phyloP scores from a whole-genome alignment of 345 rosid genomes.

The Rhodamnia rubescens region DNA sequence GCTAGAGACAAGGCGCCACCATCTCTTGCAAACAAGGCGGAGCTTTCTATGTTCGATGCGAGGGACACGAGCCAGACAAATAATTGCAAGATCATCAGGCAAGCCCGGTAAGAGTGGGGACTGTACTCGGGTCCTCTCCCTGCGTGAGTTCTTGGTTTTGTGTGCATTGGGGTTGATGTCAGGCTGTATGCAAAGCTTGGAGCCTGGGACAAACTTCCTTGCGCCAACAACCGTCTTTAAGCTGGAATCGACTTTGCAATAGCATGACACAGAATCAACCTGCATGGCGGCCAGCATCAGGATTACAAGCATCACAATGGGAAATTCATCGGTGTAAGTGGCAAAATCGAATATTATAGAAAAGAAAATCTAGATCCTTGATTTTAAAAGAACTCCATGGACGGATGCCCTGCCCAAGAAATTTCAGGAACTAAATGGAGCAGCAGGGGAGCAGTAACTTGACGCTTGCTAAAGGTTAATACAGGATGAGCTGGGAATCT shows the following conservation, averaged over 20 bases:
- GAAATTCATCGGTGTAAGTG: neutral
- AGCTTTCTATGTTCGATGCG: constrained; percentile 81
- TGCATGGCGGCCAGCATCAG: constrained; percentile 13
- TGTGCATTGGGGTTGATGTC: constrained; percentile 94
- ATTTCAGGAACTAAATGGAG: neutral
- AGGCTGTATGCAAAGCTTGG: constrained; percentile 90
- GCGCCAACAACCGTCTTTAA: constrained; percentile 88
- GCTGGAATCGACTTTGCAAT: constrained; percentile 89
- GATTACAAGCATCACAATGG: neutral
- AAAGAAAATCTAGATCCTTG: neutral
- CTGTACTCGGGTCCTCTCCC: constrained; percentile 73
- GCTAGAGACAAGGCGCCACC: constrained; percentile 68
- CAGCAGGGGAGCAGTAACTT: neutral
- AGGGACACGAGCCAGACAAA: constrained; percentile 89
- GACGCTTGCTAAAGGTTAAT: neutral
- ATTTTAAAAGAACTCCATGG: neutral
- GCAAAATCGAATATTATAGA: neutral
- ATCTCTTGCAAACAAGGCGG: constrained; percentile 76
- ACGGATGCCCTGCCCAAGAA: neutral
- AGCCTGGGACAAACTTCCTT: constrained; percentile 89
- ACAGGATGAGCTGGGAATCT: neutral
- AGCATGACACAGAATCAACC: constrained; percentile 97
- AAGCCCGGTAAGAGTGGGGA: constrained; percentile 88
- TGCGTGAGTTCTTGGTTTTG: constrained; percentile 48
- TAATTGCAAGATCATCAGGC: constrained; percentile 92